Base-by-base conservation (phyloP, 176 grass and related monocot genomes). In the Typha latifolia region DNA sequence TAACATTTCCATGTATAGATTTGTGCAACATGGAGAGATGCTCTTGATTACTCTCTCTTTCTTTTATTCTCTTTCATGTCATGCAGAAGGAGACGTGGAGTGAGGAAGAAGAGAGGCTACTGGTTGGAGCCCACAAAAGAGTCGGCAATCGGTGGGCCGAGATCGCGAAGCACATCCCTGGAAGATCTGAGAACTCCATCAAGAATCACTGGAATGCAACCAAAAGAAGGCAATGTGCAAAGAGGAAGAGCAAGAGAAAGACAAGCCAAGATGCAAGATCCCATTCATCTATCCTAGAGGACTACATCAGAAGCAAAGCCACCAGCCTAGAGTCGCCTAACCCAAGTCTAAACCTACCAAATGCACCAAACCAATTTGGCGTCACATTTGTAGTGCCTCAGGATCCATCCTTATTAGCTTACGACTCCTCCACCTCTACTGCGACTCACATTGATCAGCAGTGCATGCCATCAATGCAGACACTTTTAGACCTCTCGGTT, bases 201-300 rank as follows among this genome's bases (percentile, higher is more conserved):
- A 96, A 96, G 78, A 96, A 96, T 43, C 93, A 89, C 37, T 91
- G 88, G 88, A 96, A 96, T 19, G 88, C 92, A 3, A 96, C 85
- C 12, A 80, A 73, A 15, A 73, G 88, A 12, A 79, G 85, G 63
- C 72, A 89, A 13, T 74, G 73, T 22, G 76, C 85, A 1, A 91
- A 68, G 63, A 84, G 78, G 1, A 53, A 76, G 63, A 87, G 62
- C 68, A 91, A 86, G 34, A 85, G 72, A 68, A 91, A 74, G 67
- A 74, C 82, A 14, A 52, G 72, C 37, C 77, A 76, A 18, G 70
- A 48, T 10, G 27, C 62, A 8, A 32, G 64, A 2, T 32, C 57
- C 7, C 78, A 82, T 18, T 50, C 84, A 2, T 67, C 82, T 51
- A 32, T 72, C 34, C 75, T 91, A 0, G 79, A 89, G 21, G 77